Evolutionary conservation across 2,329 filamentous ascomycete genomes (phyloP).

Genomic region (Pestalotiopsis sp.): DNA sequence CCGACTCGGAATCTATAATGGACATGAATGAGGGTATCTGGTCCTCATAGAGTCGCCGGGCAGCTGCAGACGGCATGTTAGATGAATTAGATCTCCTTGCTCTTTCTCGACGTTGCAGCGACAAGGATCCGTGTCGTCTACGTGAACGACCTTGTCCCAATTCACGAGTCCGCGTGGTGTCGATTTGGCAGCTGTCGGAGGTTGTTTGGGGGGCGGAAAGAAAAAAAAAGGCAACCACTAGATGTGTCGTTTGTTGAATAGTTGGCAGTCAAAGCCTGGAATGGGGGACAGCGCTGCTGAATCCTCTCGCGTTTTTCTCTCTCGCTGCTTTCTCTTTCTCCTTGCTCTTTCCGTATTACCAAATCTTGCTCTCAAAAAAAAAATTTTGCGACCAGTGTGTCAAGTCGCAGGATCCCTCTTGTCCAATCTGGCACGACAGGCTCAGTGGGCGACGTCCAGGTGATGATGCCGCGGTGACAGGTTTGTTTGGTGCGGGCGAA

Average conservation of each 20-base stretch:
- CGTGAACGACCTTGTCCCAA: not conserved
- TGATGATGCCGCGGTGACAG: not conserved
- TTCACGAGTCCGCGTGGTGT: not conserved
- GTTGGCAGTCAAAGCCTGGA: slow-evolving; percentile 21
- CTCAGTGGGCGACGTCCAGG: not conserved
- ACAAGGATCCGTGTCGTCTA: slow-evolving; percentile 1
- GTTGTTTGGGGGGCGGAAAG: slow-evolving; percentile 9
- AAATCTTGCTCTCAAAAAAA: not conserved
- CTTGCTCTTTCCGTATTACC: slow-evolving; percentile 15
- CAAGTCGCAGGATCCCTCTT: not conserved
- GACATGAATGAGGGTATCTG: slow-evolving; percentile 78
- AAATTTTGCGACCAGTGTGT: not conserved
- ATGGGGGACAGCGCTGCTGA: slow-evolving; percentile 54
- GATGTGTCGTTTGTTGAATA: slow-evolving; percentile 2
- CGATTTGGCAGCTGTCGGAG: slow-evolving; percentile 4
- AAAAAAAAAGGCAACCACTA: not conserved
- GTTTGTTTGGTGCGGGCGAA: not conserved
- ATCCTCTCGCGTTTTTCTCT: slow-evolving; percentile 38
- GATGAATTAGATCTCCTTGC: slow-evolving; percentile 6
- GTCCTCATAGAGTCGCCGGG: slow-evolving; percentile 65
- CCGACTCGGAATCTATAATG: slow-evolving; percentile 68
- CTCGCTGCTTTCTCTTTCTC: slow-evolving; percentile 25
- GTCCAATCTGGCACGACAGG: not conserved
- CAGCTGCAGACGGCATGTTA: slow-evolving; percentile 64
- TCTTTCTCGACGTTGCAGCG: slow-evolving; percentile 8